Percentiles rank a stretch among this genome's conserved stretches.
phyloP scores from a whole-genome alignment of 2,329 filamentous ascomycete species.

The Colletotrichum camelliae region DNA sequence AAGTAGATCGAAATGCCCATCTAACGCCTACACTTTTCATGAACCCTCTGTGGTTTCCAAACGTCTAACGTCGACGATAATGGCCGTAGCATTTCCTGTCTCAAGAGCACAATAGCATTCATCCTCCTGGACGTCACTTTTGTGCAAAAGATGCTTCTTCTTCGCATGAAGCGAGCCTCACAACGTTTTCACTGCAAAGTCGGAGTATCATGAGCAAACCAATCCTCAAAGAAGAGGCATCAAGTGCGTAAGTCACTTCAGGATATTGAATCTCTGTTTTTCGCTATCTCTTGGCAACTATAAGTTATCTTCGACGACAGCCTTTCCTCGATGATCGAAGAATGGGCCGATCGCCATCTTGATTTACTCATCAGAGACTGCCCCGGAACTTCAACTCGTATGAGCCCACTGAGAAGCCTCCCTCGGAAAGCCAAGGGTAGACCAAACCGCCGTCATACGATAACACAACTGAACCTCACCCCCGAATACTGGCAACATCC shows the following conservation, averaged over 20 bases:
- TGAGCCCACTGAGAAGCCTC: neutral
- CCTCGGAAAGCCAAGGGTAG: neutral
- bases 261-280: neutral
- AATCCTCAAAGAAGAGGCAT: neutral
- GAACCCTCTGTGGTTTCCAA: neutral
- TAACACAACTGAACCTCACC: neutral
- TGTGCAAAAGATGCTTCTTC: neutral
- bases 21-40: neutral
- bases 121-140: neutral
- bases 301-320: too few species aligned
- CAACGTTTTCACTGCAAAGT: neutral
- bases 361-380: neutral
- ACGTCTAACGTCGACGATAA: neutral
- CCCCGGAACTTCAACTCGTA: neutral
- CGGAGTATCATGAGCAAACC: fast-evolving
- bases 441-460: neutral
- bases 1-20: neutral
- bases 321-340: neutral
- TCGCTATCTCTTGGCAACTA: neutral
- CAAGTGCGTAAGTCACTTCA: neutral
- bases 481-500: neutral
- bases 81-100: neutral
- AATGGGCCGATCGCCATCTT: neutral
- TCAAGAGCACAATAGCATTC: neutral
- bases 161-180: neutral